phyloP scores from a whole-genome alignment of 1,139 yeast genomes.

The Kluyveromyces marxianus region DNA sequence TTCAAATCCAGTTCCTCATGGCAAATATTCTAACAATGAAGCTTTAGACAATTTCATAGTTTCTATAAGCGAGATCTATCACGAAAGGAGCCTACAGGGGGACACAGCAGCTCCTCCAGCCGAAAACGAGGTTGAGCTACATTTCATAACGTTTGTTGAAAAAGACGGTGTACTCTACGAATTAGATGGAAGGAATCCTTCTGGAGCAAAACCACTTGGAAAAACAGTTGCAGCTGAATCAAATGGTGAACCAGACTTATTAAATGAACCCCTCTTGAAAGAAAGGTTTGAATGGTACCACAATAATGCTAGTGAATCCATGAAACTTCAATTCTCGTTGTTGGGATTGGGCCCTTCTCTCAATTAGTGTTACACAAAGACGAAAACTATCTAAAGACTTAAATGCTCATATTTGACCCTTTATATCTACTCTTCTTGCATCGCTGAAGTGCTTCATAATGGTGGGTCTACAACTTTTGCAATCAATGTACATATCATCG shows the following conservation, averaged over 20 bases:
- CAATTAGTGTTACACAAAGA: constrained; percentile 24
- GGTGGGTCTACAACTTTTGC: constrained; percentile 35
- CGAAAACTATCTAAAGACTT: background rate
- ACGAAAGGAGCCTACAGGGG: constrained; percentile 40
- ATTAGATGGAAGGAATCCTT: constrained; percentile 73
- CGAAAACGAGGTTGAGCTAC: constrained; percentile 56
- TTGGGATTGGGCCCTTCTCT: constrained; percentile 57
- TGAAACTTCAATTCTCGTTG: constrained; percentile 56
- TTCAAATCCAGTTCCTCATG: constrained; percentile 16
- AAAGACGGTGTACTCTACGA: constrained; percentile 61
- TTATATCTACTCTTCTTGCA: constrained; percentile 71
- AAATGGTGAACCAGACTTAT: constrained; percentile 36
- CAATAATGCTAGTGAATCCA: constrained; percentile 49
- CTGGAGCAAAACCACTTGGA: constrained; percentile 69
- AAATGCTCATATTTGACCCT: constrained; percentile 61
- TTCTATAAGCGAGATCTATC: constrained; percentile 16
- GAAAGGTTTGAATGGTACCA: constrained; percentile 61
- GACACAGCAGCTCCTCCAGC: constrained; percentile 76
- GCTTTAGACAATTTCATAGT: constrained; percentile 37
- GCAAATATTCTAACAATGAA: constrained; percentile 45
- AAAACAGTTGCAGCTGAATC: constrained; percentile 14
- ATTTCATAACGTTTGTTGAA: constrained; percentile 70
- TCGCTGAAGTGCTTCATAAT: constrained; percentile 41
- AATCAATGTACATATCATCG: constrained; percentile 32
- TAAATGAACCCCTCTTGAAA: constrained; percentile 45